Percentiles rank a stretch among this genome's conserved stretches.
Evolutionary conservation across 495 filamentous ascomycete genomes (phyloP).

Genomic region (Aspergillus indologenus): DNA sequence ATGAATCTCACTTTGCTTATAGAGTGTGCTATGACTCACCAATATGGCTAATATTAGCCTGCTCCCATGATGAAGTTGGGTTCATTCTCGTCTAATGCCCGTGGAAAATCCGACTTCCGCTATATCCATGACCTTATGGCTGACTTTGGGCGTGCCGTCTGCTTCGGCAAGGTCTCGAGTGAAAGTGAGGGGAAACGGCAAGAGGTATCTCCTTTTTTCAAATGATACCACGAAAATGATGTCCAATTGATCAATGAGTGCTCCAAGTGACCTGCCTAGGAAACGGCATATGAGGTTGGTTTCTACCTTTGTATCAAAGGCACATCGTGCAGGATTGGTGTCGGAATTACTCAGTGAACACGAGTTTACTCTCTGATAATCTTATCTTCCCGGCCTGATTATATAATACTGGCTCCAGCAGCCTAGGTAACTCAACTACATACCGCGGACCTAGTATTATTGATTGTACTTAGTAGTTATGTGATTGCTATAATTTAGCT

Average conservation of each 20-base stretch:
- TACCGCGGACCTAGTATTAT: no score
- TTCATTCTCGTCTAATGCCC: conserved; percentile 11
- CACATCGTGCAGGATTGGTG: not conserved
- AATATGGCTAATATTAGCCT: conserved; percentile 5
- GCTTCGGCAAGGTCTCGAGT: not conserved
- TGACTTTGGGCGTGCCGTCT: not conserved
- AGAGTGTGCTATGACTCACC: conserved; percentile 12
- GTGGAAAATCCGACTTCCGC: not conserved
- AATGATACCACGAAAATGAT: no score
- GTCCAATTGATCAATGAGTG: no score
- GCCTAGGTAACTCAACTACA: not conserved
- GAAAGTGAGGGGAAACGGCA: not conserved
- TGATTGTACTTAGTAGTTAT: not conserved
- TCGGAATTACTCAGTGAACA: conserved; percentile 10
- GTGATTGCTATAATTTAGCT: no score
- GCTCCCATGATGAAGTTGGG: not conserved
- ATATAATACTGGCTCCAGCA: no score
- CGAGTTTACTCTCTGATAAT: conserved; percentile 21
- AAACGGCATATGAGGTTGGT: no score
- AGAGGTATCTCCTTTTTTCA: no score
- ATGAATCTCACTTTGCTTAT: not conserved
- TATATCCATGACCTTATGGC: conserved; percentile 18
- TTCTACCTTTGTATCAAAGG: not conserved
- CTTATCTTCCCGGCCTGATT: conserved; percentile 24
- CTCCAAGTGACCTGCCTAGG: no score